Conservation (phyloP, 2,329 filamentous ascomycete genomes). For the Calonectria leucothoes region DNA sequence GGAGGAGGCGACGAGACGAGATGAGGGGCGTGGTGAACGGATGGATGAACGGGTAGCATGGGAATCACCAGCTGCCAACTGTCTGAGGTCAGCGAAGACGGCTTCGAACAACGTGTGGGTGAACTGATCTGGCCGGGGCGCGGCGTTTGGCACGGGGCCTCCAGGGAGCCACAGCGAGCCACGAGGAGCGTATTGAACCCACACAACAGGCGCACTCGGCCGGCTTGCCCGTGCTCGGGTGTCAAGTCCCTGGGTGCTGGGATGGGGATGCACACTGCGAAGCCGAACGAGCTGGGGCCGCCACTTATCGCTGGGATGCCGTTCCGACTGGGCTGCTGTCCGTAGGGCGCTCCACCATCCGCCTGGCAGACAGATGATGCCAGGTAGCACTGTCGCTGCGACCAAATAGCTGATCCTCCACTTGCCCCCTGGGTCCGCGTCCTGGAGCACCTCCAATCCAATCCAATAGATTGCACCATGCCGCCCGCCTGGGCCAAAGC, state of each 20-base stretch:
- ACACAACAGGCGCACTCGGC: slow-evolving; percentile 7
- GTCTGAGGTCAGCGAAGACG: slow-evolving; percentile 36
- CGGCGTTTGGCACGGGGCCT: slow-evolving; percentile 18
- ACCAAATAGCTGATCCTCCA: slow-evolving; percentile 25
- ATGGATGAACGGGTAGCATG: slow-evolving; percentile 5
- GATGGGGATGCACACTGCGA: slow-evolving; percentile 5
- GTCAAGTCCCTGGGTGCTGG: neutral
- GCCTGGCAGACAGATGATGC: slow-evolving; percentile 14
- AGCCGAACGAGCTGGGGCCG: slow-evolving; percentile 23
- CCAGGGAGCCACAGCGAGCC: slow-evolving; percentile 14
- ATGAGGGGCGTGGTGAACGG: slow-evolving; percentile 11
- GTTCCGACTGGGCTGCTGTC: slow-evolving; percentile 12
- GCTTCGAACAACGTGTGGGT: slow-evolving; percentile 25
- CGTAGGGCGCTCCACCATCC: slow-evolving; percentile 1
- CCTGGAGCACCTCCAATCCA: slow-evolving; percentile 2
- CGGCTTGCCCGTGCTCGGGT: slow-evolving; percentile 18
- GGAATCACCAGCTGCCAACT: slow-evolving; percentile 34
- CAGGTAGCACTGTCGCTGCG: slow-evolving; percentile 8
- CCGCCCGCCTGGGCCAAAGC: slow-evolving; percentile 13
- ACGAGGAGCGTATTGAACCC: neutral
- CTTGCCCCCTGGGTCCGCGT: slow-evolving; percentile 4
- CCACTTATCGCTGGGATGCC: slow-evolving; percentile 23
- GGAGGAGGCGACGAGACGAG: slow-evolving; percentile 28
- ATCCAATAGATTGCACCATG: slow-evolving; percentile 17
- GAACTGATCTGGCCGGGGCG: slow-evolving; percentile 27